Evolutionary conservation across 208 protist species (phyloP), one percentile per base, ranked within the genome.

Genomic region (Herpetomonas tarakana): DNA sequence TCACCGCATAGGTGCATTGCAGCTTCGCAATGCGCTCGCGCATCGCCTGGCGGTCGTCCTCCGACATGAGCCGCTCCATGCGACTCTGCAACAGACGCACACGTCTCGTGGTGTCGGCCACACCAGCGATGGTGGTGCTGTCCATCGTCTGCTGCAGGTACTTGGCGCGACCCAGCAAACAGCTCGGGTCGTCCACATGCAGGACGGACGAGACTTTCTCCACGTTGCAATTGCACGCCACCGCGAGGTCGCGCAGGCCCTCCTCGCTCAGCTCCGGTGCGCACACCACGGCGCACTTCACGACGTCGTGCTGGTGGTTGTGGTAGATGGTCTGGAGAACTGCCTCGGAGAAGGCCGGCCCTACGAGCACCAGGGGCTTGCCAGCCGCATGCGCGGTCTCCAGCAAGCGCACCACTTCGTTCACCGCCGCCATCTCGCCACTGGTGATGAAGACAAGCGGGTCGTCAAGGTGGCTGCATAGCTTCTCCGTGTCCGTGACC

Each of bases 161-260:
- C 52, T 55, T 53, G 28, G 81, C 89, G 11, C 52, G 57, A 6
- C 89, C 89, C 3, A 95, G 69, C 12, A 95, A 68, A 59, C 72
- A 85, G 27, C 29, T 45, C 22, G 78, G 69, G 57, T 90, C 79
- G 52, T 84, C 75, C 44, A 94, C 88, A 38, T 78, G 60, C 9
- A 47, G 30, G 49, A 94, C 75, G 1, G 85, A 82, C 18, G 74
- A 73, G 16, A 99, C 78, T 63, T 93, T 95, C 70, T 95, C 76
- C 62, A 98, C 91, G 18, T 63, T 66, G 69, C 87, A 96, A 62
- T 97, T 92, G 50, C 98, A 99, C n/a, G 99, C 81, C n/a, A 96
- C 71, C 22, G 98, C 98, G 28, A 99, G 93, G 83, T 99, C 99
- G 66, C 99, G 90, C 51, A 99, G 76, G 74, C 99, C 99, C 78